These are phyloP conservation scores for Metschnikowia anglica DNA, from an alignment of 805 yeast genomes.

Conservation along the genomic window DNA sequence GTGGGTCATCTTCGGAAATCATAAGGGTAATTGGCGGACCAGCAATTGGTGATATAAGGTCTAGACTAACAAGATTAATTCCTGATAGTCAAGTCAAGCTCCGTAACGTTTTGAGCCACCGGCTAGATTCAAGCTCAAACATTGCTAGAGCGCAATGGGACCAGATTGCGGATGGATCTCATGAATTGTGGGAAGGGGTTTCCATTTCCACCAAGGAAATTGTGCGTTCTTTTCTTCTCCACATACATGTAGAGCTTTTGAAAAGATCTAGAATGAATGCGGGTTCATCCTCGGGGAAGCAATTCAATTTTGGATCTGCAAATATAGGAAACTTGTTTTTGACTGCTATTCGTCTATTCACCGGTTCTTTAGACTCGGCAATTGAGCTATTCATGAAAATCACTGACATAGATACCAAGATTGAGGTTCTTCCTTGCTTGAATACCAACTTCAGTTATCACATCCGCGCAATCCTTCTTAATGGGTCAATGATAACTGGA, in stretches of 20 bases:
- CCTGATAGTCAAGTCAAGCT: conserved; percentile 47
- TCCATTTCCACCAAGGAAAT: conserved; percentile 66
- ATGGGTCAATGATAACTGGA: conserved; percentile 79
- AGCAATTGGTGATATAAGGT: conserved; percentile 89
- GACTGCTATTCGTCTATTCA: conserved; percentile 76
- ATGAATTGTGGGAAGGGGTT: conserved; percentile 61
- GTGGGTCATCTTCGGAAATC: conserved; percentile 91
- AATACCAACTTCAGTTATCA: conserved; percentile 85
- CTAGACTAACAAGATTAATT: conserved; percentile 73
- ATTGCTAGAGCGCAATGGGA: conserved; percentile 75
- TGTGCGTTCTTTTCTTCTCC: conserved; percentile 72
- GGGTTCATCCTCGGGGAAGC: conserved; percentile 36
- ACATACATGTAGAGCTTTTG: conserved; percentile 73
- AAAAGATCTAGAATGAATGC: conserved; percentile 53
- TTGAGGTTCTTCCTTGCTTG: conserved; percentile 72
- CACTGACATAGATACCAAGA: conserved; percentile 51
- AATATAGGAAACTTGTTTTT: conserved; percentile 82
- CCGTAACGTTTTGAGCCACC: conserved; percentile 38
- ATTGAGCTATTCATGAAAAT: conserved; percentile 71
- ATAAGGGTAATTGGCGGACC: conserved; percentile 89
- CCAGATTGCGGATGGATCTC: conserved; percentile 74
- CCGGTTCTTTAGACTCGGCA: conserved; percentile 83
- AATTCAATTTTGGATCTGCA: conserved; percentile 73
- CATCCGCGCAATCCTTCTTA: conserved; percentile 68
- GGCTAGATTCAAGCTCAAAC: conserved; percentile 49